Conservation (phyloP, 768 basidiomycete species). For the Collybiopsis luxurians region DNA sequence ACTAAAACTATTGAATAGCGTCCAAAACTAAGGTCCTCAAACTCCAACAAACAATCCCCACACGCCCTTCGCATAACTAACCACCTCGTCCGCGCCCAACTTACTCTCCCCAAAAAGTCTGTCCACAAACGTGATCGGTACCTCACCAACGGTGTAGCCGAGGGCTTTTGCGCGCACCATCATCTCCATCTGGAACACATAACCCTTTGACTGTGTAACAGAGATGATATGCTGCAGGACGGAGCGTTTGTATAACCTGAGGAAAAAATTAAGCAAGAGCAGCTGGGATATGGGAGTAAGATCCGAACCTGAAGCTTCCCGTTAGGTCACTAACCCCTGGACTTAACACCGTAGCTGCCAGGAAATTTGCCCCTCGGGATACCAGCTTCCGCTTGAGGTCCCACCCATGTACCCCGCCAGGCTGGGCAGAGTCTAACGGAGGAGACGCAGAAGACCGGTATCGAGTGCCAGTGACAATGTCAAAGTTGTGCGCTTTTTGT, state of each 20-base stretch:
- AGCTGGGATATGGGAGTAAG: background rate
- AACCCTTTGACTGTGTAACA: slow-evolving; percentile 82
- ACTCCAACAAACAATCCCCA: slow-evolving; percentile 76
- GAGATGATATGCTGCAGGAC: slow-evolving; percentile 84
- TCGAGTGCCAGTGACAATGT: slow-evolving; percentile 92
- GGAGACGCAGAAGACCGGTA: slow-evolving; percentile 69
- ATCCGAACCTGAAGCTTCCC: slow-evolving; percentile 77
- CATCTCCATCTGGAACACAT: slow-evolving; percentile 99
- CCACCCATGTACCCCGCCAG: slow-evolving; percentile 92
- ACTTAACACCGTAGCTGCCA: slow-evolving; percentile 80
- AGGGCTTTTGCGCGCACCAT: slow-evolving; percentile 86
- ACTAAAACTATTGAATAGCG: no score
- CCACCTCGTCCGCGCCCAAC: slow-evolving; percentile 83
- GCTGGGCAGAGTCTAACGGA: slow-evolving; percentile 50
- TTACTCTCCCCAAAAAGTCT: slow-evolving; percentile 93
- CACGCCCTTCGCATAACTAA: slow-evolving; percentile 84
- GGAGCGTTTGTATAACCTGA: slow-evolving; percentile 70
- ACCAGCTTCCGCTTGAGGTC: slow-evolving; percentile 88
- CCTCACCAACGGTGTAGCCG: slow-evolving; percentile 85
- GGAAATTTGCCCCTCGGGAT: slow-evolving; percentile 85
- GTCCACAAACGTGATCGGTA: slow-evolving; percentile 94
- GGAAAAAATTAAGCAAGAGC: slow-evolving; percentile 1
- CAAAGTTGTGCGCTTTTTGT: slow-evolving; percentile 83
- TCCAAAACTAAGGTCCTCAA: no score
- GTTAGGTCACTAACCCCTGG: slow-evolving; percentile 91